Conservation (phyloP, 139 green algal genomes). For the Chlamydomonas applanata region DNA sequence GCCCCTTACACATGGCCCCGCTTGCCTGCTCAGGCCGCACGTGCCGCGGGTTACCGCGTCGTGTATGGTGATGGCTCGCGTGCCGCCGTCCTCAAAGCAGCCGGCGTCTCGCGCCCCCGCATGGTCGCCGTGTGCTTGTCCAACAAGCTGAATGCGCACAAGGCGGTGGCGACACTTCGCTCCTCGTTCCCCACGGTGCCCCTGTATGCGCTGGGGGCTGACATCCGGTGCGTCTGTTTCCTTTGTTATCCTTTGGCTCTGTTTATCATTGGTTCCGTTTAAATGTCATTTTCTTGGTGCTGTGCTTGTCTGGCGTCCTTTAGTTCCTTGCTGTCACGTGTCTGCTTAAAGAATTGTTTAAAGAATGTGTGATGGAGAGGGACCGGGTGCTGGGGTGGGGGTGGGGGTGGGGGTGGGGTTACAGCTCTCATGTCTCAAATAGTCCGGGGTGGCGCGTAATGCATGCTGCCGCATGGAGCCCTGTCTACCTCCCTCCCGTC, state of each 20-base stretch:
- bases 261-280: too few species aligned
- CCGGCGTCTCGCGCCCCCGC: constrained; percentile 65
- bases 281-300: too few species aligned
- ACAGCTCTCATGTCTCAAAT: too few species aligned
- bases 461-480: too few species aligned
- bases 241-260: too few species aligned
- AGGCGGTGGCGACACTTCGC: constrained; percentile 58
- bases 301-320: too few species aligned
- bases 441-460: too few species aligned
- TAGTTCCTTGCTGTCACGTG: too few species aligned
- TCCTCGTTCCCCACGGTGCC: constrained; percentile 65
- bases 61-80: constrained; percentile 74
- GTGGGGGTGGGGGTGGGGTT: background rate
- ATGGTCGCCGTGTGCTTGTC: constrained; percentile 76
- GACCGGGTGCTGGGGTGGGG: background rate
- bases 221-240: constrained; percentile 45
- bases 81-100: constrained; percentile 68
- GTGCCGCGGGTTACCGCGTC: constrained; percentile 41
- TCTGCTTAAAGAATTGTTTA: too few species aligned
- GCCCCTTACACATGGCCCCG: background rate
- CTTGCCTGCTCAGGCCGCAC: background rate
- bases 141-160: constrained; percentile 24
- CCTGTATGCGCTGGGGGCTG: constrained; percentile 75
- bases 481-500: too few species aligned
- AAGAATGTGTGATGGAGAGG: background rate